Conservation (phyloP, 257 asterid genomes). For the Primulina eburnea region DNA sequence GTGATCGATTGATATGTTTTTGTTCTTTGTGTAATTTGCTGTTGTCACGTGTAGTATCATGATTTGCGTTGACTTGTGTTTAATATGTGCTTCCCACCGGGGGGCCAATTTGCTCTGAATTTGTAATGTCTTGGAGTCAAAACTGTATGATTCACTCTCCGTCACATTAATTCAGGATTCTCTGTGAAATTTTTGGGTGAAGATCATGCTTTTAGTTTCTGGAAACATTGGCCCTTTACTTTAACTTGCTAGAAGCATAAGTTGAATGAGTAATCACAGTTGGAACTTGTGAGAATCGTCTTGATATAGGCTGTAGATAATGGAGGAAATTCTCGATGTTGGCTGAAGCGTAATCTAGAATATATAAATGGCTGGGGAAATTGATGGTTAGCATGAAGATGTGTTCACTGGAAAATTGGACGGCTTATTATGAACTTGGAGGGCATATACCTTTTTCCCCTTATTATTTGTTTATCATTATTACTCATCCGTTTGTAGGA, state of each 20-base stretch:
- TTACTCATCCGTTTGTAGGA: too few relatives aligned
- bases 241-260: background rate
- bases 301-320: conserved; percentile 2
- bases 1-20: too few relatives aligned
- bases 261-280: background rate
- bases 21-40: too few relatives aligned
- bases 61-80: too few relatives aligned
- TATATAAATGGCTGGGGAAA: background rate
- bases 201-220: background rate
- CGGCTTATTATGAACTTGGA: background rate
- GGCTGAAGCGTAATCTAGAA: background rate
- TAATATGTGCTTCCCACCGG: too few relatives aligned
- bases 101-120: too few relatives aligned
- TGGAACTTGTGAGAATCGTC: background rate
- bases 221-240: background rate
- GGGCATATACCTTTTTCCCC: background rate
- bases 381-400: conserved; percentile 3
- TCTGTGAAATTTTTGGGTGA: background rate
- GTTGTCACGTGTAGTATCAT: too few relatives aligned
- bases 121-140: background rate
- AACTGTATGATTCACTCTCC: background rate
- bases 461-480: too few relatives aligned
- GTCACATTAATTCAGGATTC: background rate
- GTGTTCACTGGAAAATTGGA: background rate
- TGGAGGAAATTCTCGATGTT: background rate